Percentiles rank a stretch among this genome's conserved stretches.
Conservation (phyloP, 139 green algal genomes). For the Picochlorum sp. region DNA sequence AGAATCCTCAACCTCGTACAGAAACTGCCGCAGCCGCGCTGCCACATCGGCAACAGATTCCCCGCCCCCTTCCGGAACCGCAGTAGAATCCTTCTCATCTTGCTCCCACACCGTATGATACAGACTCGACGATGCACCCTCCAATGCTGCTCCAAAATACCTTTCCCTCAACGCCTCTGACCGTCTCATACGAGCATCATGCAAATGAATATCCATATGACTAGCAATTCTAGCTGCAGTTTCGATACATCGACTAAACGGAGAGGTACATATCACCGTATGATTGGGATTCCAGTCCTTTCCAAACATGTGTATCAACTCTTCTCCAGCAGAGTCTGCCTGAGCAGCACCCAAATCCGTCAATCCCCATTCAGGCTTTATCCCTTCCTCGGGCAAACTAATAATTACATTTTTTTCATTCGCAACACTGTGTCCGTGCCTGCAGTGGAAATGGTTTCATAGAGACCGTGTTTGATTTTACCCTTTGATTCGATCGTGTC, state of each 20-base stretch:
- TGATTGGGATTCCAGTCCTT: not conserved
- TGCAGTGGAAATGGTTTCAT: not conserved
- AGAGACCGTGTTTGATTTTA: too few species aligned
- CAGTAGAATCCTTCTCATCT: slow-evolving; percentile 21
- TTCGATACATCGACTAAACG: slow-evolving; percentile 40
- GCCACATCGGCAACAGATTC: slow-evolving; percentile 49
- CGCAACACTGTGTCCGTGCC: not conserved
- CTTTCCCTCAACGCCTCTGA: slow-evolving; percentile 36
- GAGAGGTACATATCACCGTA: slow-evolving; percentile 16
- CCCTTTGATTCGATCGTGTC: slow-evolving; percentile 28
- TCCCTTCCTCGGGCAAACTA: slow-evolving; percentile 29
- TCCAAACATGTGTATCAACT: not conserved
- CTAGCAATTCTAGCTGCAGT: slow-evolving; percentile 23
- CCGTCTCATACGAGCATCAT: not conserved
- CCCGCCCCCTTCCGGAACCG: slow-evolving; percentile 21
- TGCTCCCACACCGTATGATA: slow-evolving; percentile 42
- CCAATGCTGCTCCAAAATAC: slow-evolving; percentile 41
- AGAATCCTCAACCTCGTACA: slow-evolving; percentile 33
- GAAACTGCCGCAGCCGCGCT: slow-evolving; percentile 17
- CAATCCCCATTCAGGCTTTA: slow-evolving; percentile 28
- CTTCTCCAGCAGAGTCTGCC: slow-evolving; percentile 28
- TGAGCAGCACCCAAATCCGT: slow-evolving; percentile 31
- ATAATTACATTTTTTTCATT: slow-evolving; percentile 7
- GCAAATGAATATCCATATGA: slow-evolving; percentile 6
- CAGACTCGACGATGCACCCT: slow-evolving; percentile 20